Conservation (phyloP, 176 grass and related monocot species). For the Juncus effusus region DNA sequence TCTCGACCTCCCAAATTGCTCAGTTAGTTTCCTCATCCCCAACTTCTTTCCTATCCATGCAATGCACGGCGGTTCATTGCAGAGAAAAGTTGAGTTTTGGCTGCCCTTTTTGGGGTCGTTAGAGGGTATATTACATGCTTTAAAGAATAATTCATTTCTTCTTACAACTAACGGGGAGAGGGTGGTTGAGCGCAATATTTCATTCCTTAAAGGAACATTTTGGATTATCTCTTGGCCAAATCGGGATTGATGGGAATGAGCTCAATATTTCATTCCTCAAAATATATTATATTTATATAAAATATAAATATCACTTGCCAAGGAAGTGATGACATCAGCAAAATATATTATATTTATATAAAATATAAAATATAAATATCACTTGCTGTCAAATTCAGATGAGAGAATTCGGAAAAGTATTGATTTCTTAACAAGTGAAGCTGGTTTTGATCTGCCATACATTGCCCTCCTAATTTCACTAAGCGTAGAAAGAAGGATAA, state of each 20-base stretch:
- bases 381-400: not conserved
- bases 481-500: not conserved
- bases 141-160: not conserved
- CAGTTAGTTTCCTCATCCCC: too few relatives aligned
- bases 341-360: too few relatives aligned
- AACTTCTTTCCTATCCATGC: too few relatives aligned
- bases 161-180: conserved; percentile 2
- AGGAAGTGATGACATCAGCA: too few relatives aligned
- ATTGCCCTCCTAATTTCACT: not conserved
- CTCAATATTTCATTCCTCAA: too few relatives aligned
- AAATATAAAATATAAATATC: too few relatives aligned
- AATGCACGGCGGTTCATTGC: too few relatives aligned
- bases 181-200: conserved; percentile 28
- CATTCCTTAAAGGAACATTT: conserved; percentile 23
- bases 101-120: conserved; percentile 15
- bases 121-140: not conserved
- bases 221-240: not conserved
- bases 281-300: too few relatives aligned
- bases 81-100: conserved; percentile 29
- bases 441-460: conserved; percentile 30
- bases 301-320: too few relatives aligned
- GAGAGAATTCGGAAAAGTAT: not conserved
- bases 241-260: too few relatives aligned
- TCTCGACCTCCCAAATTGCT: too few relatives aligned
- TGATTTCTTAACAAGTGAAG: conserved; percentile 23